These are phyloP conservation scores for Crataegus laevigata DNA, from an alignment of 306 rosid species.

Conservation along the genomic window DNA sequence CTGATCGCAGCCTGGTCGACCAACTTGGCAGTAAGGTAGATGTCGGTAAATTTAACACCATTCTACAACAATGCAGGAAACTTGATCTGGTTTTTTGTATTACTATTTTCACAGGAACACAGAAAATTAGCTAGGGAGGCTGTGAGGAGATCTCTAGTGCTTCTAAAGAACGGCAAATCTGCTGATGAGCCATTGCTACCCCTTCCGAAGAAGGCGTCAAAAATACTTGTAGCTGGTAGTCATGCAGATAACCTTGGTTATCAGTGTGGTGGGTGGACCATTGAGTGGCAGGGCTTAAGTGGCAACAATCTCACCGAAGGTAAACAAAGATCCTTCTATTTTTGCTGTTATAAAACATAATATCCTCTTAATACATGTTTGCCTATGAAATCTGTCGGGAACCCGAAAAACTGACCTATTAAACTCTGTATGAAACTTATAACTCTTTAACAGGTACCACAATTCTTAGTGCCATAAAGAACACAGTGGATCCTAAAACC, in stretches of 20 bases:
- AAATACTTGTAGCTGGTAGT: conserved; percentile 34
- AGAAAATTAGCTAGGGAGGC: conserved; percentile 40
- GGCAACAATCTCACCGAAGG: conserved; percentile 20
- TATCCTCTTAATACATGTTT: no score
- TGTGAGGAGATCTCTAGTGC: conserved; percentile 29
- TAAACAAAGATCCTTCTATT: not conserved
- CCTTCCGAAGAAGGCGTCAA: conserved; percentile 25
- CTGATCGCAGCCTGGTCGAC: conserved; percentile 25
- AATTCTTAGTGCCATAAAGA: conserved; percentile 15
- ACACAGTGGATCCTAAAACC: conserved; percentile 18
- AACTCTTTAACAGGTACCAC: conserved; percentile 11
- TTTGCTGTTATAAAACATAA: no score
- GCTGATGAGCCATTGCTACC: conserved; percentile 24
- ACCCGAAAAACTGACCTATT: no score
- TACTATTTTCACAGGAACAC: conserved; percentile 18
- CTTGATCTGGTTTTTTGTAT: not conserved
- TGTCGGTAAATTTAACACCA: not conserved
- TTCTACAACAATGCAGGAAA: not conserved
- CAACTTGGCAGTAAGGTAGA: conserved; percentile 31
- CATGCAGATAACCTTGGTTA: conserved; percentile 37
- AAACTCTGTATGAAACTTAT: not conserved
- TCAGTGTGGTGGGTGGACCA: conserved; percentile 47
- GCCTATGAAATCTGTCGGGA: no score
- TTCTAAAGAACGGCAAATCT: conserved; percentile 28
- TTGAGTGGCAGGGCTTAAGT: conserved; percentile 29